Evolutionary conservation across 2,329 filamentous ascomycete species (phyloP).

Genomic region (Alternaria atra): DNA sequence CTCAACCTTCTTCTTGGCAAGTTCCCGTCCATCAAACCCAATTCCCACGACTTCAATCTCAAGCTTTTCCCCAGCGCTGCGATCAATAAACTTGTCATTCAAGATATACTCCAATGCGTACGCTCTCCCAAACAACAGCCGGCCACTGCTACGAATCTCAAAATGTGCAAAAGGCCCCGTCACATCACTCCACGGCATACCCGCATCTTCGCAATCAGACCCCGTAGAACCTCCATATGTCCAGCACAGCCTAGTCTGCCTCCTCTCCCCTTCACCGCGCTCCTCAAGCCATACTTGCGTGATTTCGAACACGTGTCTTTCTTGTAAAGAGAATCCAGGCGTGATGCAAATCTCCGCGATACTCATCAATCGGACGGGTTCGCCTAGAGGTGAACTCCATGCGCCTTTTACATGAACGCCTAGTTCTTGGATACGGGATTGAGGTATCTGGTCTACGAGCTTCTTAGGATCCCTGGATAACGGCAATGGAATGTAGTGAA

Average conservation of each 20-base stretch:
- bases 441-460: background rate
- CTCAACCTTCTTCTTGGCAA: background rate
- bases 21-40: conserved; percentile 2
- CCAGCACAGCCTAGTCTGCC: conserved; percentile 42
- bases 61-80: background rate
- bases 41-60: conserved; percentile 6
- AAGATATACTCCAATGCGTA: conserved; percentile 44
- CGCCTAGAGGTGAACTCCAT: background rate
- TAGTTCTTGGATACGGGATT: conserved; percentile 32
- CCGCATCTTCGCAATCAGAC: background rate
- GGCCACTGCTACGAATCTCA: conserved; percentile 25
- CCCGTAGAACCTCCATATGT: conserved; percentile 7
- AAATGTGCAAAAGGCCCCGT: conserved; percentile 51
- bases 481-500: conserved; percentile 7
- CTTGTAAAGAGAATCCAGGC: background rate
- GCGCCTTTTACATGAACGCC: conserved; percentile 29
- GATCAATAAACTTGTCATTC: conserved; percentile 18
- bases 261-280: conserved; percentile 23
- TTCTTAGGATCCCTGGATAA: background rate
- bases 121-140: conserved; percentile 32
- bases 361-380: conserved; percentile 13
- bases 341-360: conserved; percentile 29
- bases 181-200: conserved; percentile 40
- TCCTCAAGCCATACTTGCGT: conserved; percentile 22
- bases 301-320: conserved; percentile 9